Percentiles rank a stretch among this genome's conserved stretches.
phyloP scores from a whole-genome alignment of 1,284 basidiomycete species.

The Puccinia sorghi region DNA sequence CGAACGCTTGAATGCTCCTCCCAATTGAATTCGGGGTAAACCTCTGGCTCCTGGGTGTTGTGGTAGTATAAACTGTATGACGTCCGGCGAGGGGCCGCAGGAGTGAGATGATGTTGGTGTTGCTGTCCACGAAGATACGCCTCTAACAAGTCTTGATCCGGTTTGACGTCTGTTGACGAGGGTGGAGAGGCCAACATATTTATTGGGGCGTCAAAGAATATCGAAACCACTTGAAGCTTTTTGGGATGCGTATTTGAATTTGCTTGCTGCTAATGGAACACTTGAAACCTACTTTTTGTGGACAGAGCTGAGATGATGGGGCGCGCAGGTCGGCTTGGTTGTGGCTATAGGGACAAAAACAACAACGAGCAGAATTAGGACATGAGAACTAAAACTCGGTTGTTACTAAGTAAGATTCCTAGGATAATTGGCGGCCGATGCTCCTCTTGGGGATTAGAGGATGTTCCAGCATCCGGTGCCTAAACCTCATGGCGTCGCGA shows the following conservation, averaged over 20 bases:
- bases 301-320: not conserved
- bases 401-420: not conserved
- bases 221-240: constrained; percentile 5
- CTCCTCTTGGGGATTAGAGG: no score
- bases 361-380: not conserved
- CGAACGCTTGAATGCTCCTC: not conserved
- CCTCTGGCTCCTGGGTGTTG: not conserved
- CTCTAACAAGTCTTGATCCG: constrained; percentile 13
- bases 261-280: constrained; percentile 7
- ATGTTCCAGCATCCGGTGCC: not conserved
- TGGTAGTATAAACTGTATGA: constrained; percentile 35
- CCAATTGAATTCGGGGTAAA: constrained; percentile 30
- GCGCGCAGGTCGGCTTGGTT: not conserved
- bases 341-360: constrained; percentile 3
- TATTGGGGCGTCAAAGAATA: constrained; percentile 23
- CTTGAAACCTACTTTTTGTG: constrained; percentile 18
- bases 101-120: not conserved
- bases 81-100: constrained; percentile 26
- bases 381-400: not conserved
- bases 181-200: constrained; percentile 34
- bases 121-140: not conserved
- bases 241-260: not conserved
- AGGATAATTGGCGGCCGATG: no score
- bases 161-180: constrained; percentile 36
- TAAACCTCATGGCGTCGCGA: not conserved